A percentile compares a stretch with the other conserved stretches of the same genome.
Conservation (phyloP, 352 stramenopile genomes). For the Achlya hypogyna region DNA sequence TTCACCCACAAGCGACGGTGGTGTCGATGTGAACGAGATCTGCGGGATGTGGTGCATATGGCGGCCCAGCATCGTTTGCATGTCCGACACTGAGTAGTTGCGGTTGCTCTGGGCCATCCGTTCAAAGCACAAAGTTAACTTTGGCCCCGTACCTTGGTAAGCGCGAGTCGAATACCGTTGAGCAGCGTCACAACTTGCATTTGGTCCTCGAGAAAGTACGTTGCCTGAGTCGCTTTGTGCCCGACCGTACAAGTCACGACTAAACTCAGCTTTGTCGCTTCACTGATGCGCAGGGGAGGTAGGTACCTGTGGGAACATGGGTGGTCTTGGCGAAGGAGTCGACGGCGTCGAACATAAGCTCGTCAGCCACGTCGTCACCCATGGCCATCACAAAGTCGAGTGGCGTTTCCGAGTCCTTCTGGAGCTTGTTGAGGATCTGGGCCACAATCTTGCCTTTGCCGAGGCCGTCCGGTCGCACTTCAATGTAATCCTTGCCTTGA, state of each 20-base stretch:
- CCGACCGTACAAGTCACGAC: slow-evolving; percentile 95
- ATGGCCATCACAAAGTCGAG: slow-evolving; percentile 96
- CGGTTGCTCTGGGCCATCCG: slow-evolving; percentile 46
- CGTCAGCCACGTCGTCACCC: slow-evolving; percentile 97
- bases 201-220: slow-evolving; percentile 95
- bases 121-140: not conserved
- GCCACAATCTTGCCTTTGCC: slow-evolving; percentile 95
- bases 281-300: slow-evolving; percentile 38
- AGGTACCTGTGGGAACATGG: not conserved
- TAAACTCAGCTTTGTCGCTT: slow-evolving; percentile 29
- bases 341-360: slow-evolving; percentile 92
- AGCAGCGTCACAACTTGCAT: slow-evolving; percentile 91
- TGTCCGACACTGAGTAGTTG: slow-evolving; percentile 76
- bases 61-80: slow-evolving; percentile 58
- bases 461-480: slow-evolving; percentile 94
- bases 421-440: slow-evolving; percentile 84
- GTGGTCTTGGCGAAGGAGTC: slow-evolving; percentile 32
- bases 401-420: slow-evolving; percentile 38
- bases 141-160: slow-evolving; percentile 46
- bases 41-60: slow-evolving; percentile 3
- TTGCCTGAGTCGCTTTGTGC: slow-evolving; percentile 95
- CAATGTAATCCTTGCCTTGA: slow-evolving; percentile 94
- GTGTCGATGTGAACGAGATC: not conserved
- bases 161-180: slow-evolving; percentile 59
- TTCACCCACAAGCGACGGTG: not conserved